Percentiles rank a stretch among this genome's conserved stretches.
These are phyloP conservation scores for Ascochyta rabiei DNA, from an alignment of 2,329 filamentous ascomycete genomes.

Conservation along the genomic window DNA sequence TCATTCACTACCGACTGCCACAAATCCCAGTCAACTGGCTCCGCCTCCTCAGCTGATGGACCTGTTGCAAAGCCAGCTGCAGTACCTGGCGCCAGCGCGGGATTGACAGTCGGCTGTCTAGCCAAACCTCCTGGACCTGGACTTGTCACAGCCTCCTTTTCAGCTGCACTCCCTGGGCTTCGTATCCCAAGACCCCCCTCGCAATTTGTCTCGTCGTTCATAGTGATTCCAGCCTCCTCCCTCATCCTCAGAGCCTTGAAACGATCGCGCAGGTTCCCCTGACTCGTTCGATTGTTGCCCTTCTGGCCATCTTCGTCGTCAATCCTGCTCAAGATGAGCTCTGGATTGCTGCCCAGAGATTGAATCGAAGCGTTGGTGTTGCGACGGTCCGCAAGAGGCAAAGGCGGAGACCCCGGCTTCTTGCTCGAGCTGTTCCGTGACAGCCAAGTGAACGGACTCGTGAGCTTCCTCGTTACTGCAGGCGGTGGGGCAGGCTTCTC, in stretches of 20 bases:
- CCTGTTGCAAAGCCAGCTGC: constrained; percentile 80
- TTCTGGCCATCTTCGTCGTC: constrained; percentile 61
- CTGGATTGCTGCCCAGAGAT: constrained; percentile 79
- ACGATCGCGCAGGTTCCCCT: constrained; percentile 53
- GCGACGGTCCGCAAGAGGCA: constrained; percentile 60
- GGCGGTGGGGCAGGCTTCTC: constrained; percentile 39
- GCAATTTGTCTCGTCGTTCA: constrained; percentile 55
- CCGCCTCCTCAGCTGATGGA: constrained; percentile 70
- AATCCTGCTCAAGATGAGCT: constrained; percentile 77
- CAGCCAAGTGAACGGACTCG: constrained; percentile 59
- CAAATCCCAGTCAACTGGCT: constrained; percentile 95
- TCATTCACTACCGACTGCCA: constrained; percentile 98
- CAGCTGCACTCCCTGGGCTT: constrained; percentile 44
- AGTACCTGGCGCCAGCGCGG: constrained; percentile 79
- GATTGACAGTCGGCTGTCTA: constrained; percentile 69
- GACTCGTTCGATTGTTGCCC: constrained; percentile 43
- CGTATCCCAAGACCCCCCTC: constrained; percentile 53
- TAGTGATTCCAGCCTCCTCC: constrained; percentile 51
- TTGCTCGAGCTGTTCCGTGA: constrained; percentile 59
- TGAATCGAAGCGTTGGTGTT: constrained; percentile 82
- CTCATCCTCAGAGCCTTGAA: constrained; percentile 54
- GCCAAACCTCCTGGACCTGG: constrained; percentile 41
- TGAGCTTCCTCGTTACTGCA: constrained; percentile 69
- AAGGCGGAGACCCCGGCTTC: constrained; percentile 63
- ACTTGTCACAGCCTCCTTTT: constrained; percentile 46